phyloP scores from a whole-genome alignment of 2,329 filamentous ascomycete genomes.

The Colletotrichum liriopes region DNA sequence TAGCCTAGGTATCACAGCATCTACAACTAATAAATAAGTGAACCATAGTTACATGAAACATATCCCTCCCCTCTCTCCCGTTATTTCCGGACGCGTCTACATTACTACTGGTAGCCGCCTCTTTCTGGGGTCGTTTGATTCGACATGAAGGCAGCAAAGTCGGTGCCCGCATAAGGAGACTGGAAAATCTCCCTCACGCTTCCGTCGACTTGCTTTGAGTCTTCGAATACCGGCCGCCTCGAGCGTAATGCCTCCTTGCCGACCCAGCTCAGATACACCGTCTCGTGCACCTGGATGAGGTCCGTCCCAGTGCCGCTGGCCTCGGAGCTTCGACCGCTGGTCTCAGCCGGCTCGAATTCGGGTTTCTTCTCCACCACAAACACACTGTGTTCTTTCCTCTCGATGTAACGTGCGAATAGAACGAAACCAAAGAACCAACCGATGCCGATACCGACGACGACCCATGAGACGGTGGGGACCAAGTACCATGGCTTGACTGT shows the following conservation, averaged over 20 bases:
- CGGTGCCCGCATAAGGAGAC: slow-evolving; percentile 37
- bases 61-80: no score
- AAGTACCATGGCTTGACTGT: slow-evolving; percentile 49
- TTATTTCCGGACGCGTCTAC: background rate
- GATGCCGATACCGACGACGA: slow-evolving; percentile 48
- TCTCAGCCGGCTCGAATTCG: slow-evolving; percentile 51
- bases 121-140: slow-evolving; percentile 7
- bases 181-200: slow-evolving; percentile 4
- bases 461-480: slow-evolving; percentile 52
- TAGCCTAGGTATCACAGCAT: no score
- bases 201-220: slow-evolving; percentile 21
- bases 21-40: no score
- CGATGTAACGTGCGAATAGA: slow-evolving; percentile 48
- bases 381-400: slow-evolving; percentile 50
- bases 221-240: slow-evolving; percentile 23
- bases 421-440: slow-evolving; percentile 55
- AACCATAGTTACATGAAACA: no score
- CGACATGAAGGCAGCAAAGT: slow-evolving; percentile 32
- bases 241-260: slow-evolving; percentile 48
- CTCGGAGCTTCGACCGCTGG: slow-evolving; percentile 25
- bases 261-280: slow-evolving; percentile 55
- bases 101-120: slow-evolving; percentile 18
- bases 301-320: slow-evolving; percentile 39
- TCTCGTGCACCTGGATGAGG: slow-evolving; percentile 54
- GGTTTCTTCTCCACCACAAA: slow-evolving; percentile 54